Base-by-base conservation (phyloP, 2,329 filamentous ascomycete genomes). In the Dactylellina cionopaga region DNA sequence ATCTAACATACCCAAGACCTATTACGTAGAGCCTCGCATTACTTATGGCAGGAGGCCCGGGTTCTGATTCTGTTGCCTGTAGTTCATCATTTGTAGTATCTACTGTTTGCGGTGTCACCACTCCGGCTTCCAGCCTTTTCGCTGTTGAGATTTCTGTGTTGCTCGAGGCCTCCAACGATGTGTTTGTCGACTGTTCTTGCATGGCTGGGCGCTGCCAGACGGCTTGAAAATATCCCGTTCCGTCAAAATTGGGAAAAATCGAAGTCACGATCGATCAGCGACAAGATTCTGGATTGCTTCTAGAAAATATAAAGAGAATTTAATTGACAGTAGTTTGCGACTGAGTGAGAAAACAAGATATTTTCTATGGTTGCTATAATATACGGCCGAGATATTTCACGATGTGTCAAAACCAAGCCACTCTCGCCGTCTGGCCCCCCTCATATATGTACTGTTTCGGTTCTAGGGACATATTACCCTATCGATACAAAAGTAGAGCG, bases 1-100 rank as follows among this genome's bases (percentile, higher is more conserved):
- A 44, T 2, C n/a, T 15, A 58, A 64, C 66, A 47, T 64, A 71
- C 66, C 66, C 66, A 59, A 37, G 22, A 22, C 66, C 66, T 15
- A 71, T 64, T 15, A 71, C 31, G 15, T 71, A 71, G 5, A 71
- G 41, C 52, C 66, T 58, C n/a, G 58, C n/a, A 54, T 71, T 37
- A 31, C 66, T 71, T 9, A 71, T 13, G 10, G 46, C 52, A 10
- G 58, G 51, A 52, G 39, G 3, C 0, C 58, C n/a, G 6, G 25
- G 17, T 41, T 63, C 51, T 2, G 17, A 10, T 9, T 46, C 66
- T 54, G 43, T 15, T 25, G 46, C 37, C 27, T 19, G 9, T 29
- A 25, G 15, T 46, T 71, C 56, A 47, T 44, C 59, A 51, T 31
- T 58, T 39, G 17, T n/a, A 35, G 19, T 24, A 56, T 64, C 66